Evolutionary conservation across 768 basidiomycete species (phyloP).

Genomic region (Tulasnella sp.): DNA sequence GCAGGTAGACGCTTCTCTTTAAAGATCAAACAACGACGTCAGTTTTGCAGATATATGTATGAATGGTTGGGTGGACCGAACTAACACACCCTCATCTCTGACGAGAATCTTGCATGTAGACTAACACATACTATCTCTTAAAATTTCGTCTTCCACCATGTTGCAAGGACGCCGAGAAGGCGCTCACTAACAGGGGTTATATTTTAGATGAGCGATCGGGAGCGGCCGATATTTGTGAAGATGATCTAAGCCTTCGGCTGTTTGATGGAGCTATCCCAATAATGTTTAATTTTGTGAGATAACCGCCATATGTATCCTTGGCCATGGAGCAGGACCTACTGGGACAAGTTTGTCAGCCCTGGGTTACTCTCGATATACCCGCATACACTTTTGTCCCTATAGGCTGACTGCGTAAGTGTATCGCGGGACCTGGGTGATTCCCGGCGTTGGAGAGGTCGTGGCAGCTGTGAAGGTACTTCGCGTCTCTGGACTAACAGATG

Average conservation of each 20-base stretch:
- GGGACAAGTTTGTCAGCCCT: not conserved
- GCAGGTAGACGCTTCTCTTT: constrained; percentile 6
- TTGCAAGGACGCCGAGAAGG: too few species aligned
- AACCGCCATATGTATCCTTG: too few species aligned
- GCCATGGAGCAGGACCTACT: too few species aligned
- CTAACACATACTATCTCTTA: not conserved
- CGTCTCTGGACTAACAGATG: too few species aligned
- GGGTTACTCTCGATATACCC: not conserved
- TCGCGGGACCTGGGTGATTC: not conserved
- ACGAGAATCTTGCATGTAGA: not conserved
- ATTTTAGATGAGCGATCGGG: constrained; percentile 2
- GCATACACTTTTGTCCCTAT: not conserved
- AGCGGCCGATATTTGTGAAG: not conserved
- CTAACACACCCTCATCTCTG: not conserved
- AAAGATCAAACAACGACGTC: too few species aligned
- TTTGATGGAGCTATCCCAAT: not conserved
- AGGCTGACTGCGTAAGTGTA: too few species aligned
- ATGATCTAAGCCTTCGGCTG: not conserved
- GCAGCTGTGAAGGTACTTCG: too few species aligned
- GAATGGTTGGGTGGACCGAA: too few species aligned
- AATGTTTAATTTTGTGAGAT: not conserved
- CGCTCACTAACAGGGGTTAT: not conserved
- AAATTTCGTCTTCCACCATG: too few species aligned
- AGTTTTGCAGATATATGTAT: too few species aligned
- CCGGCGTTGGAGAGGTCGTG: not conserved